Conservation (phyloP, 2,329 filamentous ascomycete genomes). For the Aureobasidium mangrovei region DNA sequence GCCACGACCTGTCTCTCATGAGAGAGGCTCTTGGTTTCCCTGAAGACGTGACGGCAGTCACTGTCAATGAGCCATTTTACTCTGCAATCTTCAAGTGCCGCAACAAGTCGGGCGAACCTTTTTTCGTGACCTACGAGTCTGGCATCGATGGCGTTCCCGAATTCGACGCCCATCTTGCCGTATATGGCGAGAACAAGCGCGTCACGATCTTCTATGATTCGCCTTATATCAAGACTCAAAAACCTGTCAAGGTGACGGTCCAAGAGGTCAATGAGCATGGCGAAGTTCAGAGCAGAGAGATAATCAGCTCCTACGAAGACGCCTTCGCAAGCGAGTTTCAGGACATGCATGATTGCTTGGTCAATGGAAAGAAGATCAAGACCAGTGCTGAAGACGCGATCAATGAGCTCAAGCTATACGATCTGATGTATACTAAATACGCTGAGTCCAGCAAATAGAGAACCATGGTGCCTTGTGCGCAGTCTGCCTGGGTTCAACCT, state of each 20-base stretch:
- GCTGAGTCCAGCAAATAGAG: constrained; percentile 4
- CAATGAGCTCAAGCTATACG: constrained; percentile 31
- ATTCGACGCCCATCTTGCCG: constrained; percentile 45
- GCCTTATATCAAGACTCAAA: constrained; percentile 48
- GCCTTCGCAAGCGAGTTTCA: constrained; percentile 37
- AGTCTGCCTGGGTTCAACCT: too few species aligned
- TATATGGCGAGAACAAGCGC: constrained; percentile 47
- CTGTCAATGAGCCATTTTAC: constrained; percentile 35
- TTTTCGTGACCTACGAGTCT: constrained; percentile 49
- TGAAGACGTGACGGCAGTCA: constrained; percentile 37
- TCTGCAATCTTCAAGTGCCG: constrained; percentile 37
- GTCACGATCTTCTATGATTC: constrained; percentile 49
- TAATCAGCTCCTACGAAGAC: constrained; percentile 41
- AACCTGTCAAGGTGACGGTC: constrained; percentile 41
- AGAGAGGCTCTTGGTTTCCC: constrained; percentile 46
- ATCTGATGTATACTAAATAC: constrained; percentile 24
- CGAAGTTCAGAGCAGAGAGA: constrained; percentile 20
- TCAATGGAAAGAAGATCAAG: constrained; percentile 32
- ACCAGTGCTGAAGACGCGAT: constrained; percentile 35
- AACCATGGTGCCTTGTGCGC: too few species aligned
- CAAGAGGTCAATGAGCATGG: constrained; percentile 35
- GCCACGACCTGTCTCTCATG: constrained; percentile 48
- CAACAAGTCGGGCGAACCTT: constrained; percentile 28
- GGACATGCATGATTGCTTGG: constrained; percentile 32
- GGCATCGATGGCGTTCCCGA: constrained; percentile 45